Conservation (phyloP, 805 yeast genomes). For the Metschnikowia henanensis region DNA sequence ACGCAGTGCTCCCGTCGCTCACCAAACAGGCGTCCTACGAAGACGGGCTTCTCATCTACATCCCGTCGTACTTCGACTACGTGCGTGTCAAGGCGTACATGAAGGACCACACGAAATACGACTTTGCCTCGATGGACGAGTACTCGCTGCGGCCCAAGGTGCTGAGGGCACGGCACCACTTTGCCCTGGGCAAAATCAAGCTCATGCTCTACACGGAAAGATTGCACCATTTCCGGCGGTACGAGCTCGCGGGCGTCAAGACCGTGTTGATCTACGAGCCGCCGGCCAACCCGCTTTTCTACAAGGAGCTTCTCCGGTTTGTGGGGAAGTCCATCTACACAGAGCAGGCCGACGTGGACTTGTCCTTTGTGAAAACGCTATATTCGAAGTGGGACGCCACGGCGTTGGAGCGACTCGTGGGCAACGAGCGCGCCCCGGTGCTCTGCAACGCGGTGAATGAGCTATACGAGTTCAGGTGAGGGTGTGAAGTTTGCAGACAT, state of each 20-base stretch:
- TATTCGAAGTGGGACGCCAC: slow-evolving; percentile 81
- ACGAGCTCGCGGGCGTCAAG: slow-evolving; percentile 80
- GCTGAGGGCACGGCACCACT: slow-evolving; percentile 67
- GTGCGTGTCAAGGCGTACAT: slow-evolving; percentile 73
- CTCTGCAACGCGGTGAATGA: slow-evolving; percentile 73
- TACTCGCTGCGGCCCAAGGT: slow-evolving; percentile 74
- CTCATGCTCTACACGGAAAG: slow-evolving; percentile 91
- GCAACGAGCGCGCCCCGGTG: slow-evolving; percentile 66
- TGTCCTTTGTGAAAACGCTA: slow-evolving; percentile 52
- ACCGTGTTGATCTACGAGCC: slow-evolving; percentile 78
- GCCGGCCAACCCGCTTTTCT: slow-evolving; percentile 84
- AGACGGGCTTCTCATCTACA: slow-evolving; percentile 74
- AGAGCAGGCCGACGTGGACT: slow-evolving; percentile 47
- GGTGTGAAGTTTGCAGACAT: no score
- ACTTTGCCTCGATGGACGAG: slow-evolving; percentile 78
- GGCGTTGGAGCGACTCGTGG: slow-evolving; percentile 81
- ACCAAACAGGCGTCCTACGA: slow-evolving; percentile 59
- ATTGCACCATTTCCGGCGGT: slow-evolving; percentile 88
- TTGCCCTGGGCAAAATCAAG: slow-evolving; percentile 59
- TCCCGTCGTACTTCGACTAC: slow-evolving; percentile 87
- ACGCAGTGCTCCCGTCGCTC: slow-evolving; percentile 72
- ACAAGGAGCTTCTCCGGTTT: slow-evolving; percentile 69
- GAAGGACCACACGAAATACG: slow-evolving; percentile 58
- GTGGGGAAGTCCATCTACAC: slow-evolving; percentile 64
- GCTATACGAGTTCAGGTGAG: slow-evolving; percentile 61